Conservation (phyloP, 345 rosid species). For the Noccaea bulbosa region DNA sequence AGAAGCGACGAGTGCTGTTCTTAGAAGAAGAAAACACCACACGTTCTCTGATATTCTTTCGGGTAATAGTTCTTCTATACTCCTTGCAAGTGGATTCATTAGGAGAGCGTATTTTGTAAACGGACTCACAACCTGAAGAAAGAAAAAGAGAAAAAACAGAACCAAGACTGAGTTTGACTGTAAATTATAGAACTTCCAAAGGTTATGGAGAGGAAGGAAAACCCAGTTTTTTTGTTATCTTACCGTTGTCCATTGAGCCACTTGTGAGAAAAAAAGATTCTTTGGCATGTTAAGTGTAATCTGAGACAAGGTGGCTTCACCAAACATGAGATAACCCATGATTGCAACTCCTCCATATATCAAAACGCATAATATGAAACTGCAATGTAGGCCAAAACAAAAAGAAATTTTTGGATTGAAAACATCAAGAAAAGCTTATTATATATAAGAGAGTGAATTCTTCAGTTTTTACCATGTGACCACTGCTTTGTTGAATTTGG, state of each 20-base stretch:
- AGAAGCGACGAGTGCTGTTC: constrained; percentile 76
- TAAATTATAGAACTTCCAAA: constrained; percentile 11
- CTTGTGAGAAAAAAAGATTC: constrained; percentile 56
- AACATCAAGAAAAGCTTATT: constrained; percentile 12
- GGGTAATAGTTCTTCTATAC: constrained; percentile 93
- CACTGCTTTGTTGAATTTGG: constrained; percentile 68
- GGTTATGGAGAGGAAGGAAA: neutral
- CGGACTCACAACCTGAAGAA: constrained; percentile 80
- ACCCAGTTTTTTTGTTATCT: constrained; percentile 30
- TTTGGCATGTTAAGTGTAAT: constrained; percentile 87
- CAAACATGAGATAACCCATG: constrained; percentile 90
- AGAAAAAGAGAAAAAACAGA: constrained; percentile 21
- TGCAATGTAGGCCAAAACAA: constrained; percentile 45
- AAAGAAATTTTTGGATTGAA: neutral
- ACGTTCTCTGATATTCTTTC: constrained; percentile 49
- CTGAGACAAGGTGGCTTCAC: constrained; percentile 83
- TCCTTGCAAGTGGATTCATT: constrained; percentile 84
- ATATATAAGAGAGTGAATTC: constrained; percentile 18
- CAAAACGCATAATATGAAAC: constrained; percentile 65
- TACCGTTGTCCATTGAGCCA: constrained; percentile 90
- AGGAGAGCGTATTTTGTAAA: constrained; percentile 85
- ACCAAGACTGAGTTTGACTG: constrained; percentile 11
- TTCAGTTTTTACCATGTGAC: constrained; percentile 51
- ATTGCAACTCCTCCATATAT: constrained; percentile 76
- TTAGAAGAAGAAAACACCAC: constrained; percentile 70